Conservation (phyloP, 202 grass and related monocot species). For the Digitaria exilis region DNA sequence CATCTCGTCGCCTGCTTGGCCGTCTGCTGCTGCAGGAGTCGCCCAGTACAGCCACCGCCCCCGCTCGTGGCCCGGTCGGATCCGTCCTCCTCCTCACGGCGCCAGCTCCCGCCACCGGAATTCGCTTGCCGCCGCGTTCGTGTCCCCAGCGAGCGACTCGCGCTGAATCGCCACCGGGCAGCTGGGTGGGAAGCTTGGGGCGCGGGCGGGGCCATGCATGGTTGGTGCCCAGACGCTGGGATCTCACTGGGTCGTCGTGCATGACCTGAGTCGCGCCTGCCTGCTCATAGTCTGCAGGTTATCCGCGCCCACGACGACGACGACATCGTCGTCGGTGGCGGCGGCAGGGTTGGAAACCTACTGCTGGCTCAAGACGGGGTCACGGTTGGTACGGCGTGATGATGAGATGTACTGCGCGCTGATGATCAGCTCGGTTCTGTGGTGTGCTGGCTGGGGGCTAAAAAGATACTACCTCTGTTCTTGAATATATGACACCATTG, state of each 20-base stretch:
- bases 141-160: too few species aligned
- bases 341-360: background rate
- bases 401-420: background rate
- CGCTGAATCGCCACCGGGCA: background rate
- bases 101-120: too few species aligned
- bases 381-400: slow-evolving; percentile 1
- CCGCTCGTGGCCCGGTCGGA: slow-evolving; percentile 26
- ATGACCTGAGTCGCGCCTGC: too few species aligned
- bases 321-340: too few species aligned
- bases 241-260: too few species aligned
- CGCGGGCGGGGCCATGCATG: too few species aligned
- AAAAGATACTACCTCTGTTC: too few species aligned
- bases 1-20: background rate
- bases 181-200: background rate
- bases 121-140: background rate
- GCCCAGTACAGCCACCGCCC: background rate
- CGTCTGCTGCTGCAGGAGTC: background rate
- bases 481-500: too few species aligned
- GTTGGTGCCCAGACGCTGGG: too few species aligned
- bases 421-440: too few species aligned
- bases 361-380: background rate
- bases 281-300: too few species aligned
- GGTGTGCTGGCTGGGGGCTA: background rate
- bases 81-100: background rate
- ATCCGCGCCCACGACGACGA: too few species aligned